Evolutionary conservation across 371 early-diverging fungal genomes (phyloP).

Genomic region (Rozella allomycis): DNA sequence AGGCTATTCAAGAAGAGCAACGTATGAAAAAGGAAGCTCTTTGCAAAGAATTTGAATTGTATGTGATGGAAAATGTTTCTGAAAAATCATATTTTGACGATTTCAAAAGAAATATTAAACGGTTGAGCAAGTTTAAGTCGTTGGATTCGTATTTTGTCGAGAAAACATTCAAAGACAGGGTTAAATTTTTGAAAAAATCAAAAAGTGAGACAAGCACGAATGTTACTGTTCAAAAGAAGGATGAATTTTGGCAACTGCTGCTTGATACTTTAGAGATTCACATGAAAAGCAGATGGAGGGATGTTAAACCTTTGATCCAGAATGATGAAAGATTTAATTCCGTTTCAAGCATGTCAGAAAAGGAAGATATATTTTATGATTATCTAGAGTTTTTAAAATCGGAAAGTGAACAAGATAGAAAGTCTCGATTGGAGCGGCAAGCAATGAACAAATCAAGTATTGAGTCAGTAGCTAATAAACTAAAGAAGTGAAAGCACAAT

Average conservation of each 20-base stretch:
- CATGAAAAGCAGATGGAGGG: conserved; percentile 29
- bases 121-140: conserved; percentile 27
- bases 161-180: conserved; percentile 27
- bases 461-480: no score
- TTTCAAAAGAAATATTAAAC: conserved; percentile 33
- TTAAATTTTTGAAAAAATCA: conserved; percentile 8
- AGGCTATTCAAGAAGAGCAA: conserved; percentile 25
- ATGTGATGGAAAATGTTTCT: conserved; percentile 17
- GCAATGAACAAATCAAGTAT: no score
- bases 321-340: conserved; percentile 30
- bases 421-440: no score
- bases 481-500: no score
- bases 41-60: no score
- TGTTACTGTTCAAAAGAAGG: conserved; percentile 7
- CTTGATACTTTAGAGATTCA: conserved; percentile 19
- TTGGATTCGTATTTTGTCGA: conserved; percentile 25
- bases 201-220: conserved; percentile 7
- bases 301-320: conserved; percentile 27
- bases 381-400: conserved; percentile 14
- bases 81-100: conserved; percentile 34
- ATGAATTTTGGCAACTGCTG: conserved; percentile 22
- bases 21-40: conserved; percentile 9
- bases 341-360: conserved; percentile 21
- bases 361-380: conserved; percentile 39
- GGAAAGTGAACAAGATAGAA: conserved; percentile 8